Conservation (phyloP, 257 asterid genomes). For the Solanum commersonii region DNA sequence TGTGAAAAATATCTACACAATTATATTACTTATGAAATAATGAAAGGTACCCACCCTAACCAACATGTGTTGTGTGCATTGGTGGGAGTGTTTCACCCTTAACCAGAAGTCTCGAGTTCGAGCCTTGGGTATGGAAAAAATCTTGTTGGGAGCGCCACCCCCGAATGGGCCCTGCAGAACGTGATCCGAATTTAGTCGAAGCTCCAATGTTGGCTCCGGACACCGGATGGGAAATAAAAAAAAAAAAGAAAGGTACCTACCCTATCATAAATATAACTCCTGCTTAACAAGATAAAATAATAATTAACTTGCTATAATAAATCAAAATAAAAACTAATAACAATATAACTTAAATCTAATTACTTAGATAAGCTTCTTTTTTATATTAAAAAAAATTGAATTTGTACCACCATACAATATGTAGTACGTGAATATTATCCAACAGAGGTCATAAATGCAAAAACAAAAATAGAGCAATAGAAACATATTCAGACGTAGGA, state of each 20-base stretch:
- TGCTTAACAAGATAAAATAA: neutral
- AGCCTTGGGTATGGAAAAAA: no score
- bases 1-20: neutral
- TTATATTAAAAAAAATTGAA: no score
- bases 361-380: neutral
- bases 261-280: neutral
- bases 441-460: neutral
- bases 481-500: neutral
- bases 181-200: no score
- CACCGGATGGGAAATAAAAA: fast-evolving
- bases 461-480: neutral
- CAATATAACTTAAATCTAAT: neutral
- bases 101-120: fast-evolving
- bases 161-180: no score
- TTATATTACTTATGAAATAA: neutral
- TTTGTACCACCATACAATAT: neutral
- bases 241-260: neutral
- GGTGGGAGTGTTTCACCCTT: no score
- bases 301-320: neutral
- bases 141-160: no score
- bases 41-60: neutral
- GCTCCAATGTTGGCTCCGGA: no score
- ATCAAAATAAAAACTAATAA: neutral
- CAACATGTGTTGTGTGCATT: no score
- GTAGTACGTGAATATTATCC: neutral